Conservation (phyloP, 2,329 filamentous ascomycete genomes). For the Ophiocordyceps camponoti-leonardi region DNA sequence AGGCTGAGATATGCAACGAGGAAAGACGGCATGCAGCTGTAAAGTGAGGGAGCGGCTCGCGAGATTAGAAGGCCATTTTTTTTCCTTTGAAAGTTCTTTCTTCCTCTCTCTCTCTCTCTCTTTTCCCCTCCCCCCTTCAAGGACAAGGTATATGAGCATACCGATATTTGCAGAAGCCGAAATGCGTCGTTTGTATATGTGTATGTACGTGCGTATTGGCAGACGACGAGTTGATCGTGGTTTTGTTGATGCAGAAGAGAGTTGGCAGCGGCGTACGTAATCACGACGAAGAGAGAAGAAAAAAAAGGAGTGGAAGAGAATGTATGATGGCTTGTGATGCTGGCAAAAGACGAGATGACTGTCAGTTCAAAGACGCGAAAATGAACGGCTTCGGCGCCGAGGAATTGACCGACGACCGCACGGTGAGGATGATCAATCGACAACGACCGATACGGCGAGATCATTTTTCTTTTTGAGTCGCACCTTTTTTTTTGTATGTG, state of each 20-base stretch:
- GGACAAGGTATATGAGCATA: slow-evolving; percentile 6
- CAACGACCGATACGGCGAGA: slow-evolving; percentile 7
- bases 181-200: too few species aligned
- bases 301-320: not conserved
- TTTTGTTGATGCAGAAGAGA: not conserved
- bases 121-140: not conserved
- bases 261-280: not conserved
- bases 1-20: slow-evolving; percentile 15
- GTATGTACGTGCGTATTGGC: too few species aligned
- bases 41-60: slow-evolving; percentile 3
- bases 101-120: too few species aligned
- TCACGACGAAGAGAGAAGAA: not conserved
- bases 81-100: too few species aligned
- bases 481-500: slow-evolving; percentile 2
- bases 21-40: slow-evolving; percentile 20
- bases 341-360: not conserved
- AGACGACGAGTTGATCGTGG: not conserved
- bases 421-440: slow-evolving; percentile 4
- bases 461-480: slow-evolving; percentile 7
- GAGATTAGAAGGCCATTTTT: slow-evolving; percentile 2
- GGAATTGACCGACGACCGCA: slow-evolving; percentile 17
- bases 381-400: slow-evolving; percentile 15
- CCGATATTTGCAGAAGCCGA: slow-evolving; percentile 4
- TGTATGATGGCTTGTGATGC: not conserved
- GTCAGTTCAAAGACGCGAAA: slow-evolving; percentile 9